phyloP scores from a whole-genome alignment of 164 flowering plant genomes.

The Vitis rotundifolia region DNA sequence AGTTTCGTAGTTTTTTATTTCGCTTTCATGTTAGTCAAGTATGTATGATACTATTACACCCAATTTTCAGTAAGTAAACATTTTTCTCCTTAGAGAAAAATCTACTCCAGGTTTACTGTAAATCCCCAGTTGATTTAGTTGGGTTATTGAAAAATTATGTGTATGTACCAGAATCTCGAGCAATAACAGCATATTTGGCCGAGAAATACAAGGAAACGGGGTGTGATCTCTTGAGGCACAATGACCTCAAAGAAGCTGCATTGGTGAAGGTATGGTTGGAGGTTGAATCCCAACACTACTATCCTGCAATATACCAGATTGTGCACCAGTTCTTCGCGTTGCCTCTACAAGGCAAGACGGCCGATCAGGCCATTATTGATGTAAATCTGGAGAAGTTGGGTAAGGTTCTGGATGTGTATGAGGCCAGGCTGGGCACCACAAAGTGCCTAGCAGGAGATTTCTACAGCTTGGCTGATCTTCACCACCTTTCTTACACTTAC shows the following conservation, averaged over 20 bases:
- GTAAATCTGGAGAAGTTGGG: conserved; percentile 42
- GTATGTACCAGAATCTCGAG: conserved; percentile 45
- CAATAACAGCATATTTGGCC: conserved; percentile 47
- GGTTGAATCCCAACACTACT: conserved; percentile 61
- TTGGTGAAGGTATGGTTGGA: conserved; percentile 57
- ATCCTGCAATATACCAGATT: conserved; percentile 41
- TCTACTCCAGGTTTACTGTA: no score
- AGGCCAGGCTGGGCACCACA: conserved; percentile 35
- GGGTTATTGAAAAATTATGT: no score
- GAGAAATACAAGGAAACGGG: conserved; percentile 50
- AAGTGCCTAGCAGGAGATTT: conserved; percentile 65
- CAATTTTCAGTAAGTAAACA: no score
- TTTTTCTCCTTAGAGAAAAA: no score
- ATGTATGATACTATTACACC: no score
- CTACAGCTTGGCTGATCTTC: conserved; percentile 53
- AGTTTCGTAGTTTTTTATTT: no score
- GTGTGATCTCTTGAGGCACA: conserved; percentile 32
- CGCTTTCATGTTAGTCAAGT: no score
- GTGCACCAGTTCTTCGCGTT: conserved; percentile 32
- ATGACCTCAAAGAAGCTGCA: conserved; percentile 37
- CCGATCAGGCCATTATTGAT: conserved; percentile 37
- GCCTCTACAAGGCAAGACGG: conserved; percentile 34
- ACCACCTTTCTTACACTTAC: conserved; percentile 45
- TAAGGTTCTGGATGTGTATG: conserved; percentile 66
- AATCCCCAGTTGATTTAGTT: no score